Conservation (phyloP, 2,329 filamentous ascomycete genomes). For the Cadophora sp. region DNA sequence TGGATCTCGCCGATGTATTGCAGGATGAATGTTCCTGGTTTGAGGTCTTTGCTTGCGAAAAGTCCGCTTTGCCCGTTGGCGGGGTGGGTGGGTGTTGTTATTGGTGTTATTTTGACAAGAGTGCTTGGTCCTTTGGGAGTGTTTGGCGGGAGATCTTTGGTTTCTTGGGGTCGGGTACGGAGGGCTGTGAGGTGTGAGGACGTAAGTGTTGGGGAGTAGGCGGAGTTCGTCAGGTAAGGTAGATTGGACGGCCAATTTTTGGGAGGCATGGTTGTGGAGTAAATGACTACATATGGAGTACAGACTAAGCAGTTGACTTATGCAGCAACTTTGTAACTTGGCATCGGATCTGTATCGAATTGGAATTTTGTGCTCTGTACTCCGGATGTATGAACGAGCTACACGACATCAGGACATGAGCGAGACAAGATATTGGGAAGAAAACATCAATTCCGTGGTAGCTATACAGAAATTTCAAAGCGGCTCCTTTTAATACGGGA, state of each 20-base stretch:
- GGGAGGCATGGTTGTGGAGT: constrained; percentile 44
- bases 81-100: constrained; percentile 59
- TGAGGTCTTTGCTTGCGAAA: constrained; percentile 61
- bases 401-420: too few relatives aligned
- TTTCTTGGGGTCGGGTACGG: constrained; percentile 36
- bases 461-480: too few relatives aligned
- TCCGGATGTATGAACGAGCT: too few relatives aligned
- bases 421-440: too few relatives aligned
- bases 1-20: constrained; percentile 68
- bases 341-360: too few relatives aligned
- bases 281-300: too few relatives aligned
- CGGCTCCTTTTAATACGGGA: too few relatives aligned
- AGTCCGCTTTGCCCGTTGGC: constrained; percentile 65
- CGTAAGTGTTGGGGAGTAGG: constrained; percentile 51
- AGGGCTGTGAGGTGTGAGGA: constrained; percentile 31
- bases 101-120: constrained; percentile 61
- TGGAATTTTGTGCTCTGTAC: too few relatives aligned
- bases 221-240: constrained; percentile 58
- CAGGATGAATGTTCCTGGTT: constrained; percentile 62
- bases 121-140: constrained; percentile 52
- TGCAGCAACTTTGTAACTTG: too few relatives aligned
- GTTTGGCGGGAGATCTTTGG: constrained; percentile 45
- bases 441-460: too few relatives aligned
- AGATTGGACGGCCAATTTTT: constrained; percentile 64
- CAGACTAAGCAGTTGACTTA: too few relatives aligned